Base-by-base conservation (phyloP, 169 alveolate species). In the Plasmodium inui region DNA sequence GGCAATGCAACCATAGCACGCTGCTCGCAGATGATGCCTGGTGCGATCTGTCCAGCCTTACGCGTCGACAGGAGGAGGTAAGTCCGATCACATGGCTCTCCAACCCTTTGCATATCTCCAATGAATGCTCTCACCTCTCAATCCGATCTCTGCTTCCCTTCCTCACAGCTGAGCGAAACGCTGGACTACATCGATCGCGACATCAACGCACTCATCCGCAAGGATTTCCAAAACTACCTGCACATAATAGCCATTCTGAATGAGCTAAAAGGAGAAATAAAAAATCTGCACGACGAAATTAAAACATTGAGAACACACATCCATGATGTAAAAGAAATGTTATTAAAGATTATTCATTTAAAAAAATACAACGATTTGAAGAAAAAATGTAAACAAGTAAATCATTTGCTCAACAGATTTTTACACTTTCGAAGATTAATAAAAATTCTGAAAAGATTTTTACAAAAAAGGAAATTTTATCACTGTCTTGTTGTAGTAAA, bases 331-430 rank as follows among this genome's bases (percentile, higher is more conserved):
- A 81, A 28, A 55, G 78, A 39, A 3, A 81, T 55, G 70, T 12
- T 81, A 12, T 28, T 81, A 26, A 81, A 81, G 26, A 26, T 17
- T 12, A 81, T 81, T 50, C 89, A 81, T 81, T 50, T 81, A 81
- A 81, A 55, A 28, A 81, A 81, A 81, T 39, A 81, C 17, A 81
- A 81, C 22, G 79, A 81, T 17, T 22, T 46, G 53, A 81, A 81
- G 70, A 55, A 44, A 28, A 81, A 55, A 55, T 81, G 89, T 30
- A 44, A 7, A 81, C 8, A 81, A 50, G 70, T 53, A 17, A 53
- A 81, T 81, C 37, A 10, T 19, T 14, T 81, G 17, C 70, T 81
- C 10, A 81, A 81, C 8, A 81, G 19, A 22, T 81, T 81, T 39
- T 4, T 81, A n/a, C 37, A 30, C 37, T 81, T 81, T 53, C 89